Percentiles rank a stretch among this genome's conserved stretches.
These are phyloP conservation scores for Neckera pumila DNA, from an alignment of 225 moss, liverwort and hornwort genomes.

Conservation along the genomic window DNA sequence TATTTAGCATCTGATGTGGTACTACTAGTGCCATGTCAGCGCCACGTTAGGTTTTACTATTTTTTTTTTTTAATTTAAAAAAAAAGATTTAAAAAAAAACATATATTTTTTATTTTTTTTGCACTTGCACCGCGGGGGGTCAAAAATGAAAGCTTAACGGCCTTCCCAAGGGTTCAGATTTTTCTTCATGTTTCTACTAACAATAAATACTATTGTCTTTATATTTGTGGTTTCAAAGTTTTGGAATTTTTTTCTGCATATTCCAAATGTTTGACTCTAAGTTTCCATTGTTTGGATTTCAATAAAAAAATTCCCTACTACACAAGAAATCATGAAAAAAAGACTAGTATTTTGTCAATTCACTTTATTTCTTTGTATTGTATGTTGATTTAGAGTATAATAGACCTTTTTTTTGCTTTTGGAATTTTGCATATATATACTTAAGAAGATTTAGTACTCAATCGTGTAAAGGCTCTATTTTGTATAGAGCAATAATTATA, in stretches of 20 bases:
- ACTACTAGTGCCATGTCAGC: too few relatives aligned
- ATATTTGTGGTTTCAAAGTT: neutral
- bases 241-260: fast-evolving
- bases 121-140: too few relatives aligned
- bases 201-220: neutral
- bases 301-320: neutral
- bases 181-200: neutral
- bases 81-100: too few relatives aligned
- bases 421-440: fast-evolving
- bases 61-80: too few relatives aligned
- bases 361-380: neutral
- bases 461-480: neutral
- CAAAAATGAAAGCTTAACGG: too few relatives aligned
- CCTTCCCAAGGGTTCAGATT: too few relatives aligned
- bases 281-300: fast-evolving
- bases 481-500: neutral
- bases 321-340: neutral
- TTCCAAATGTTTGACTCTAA: neutral
- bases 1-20: too few relatives aligned
- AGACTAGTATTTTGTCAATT: fast-evolving
- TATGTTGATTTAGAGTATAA: neutral
- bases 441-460: neutral
- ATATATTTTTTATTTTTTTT: too few relatives aligned
- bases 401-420: neutral
- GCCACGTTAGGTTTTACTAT: too few relatives aligned